Evolutionary conservation across 2,329 filamentous ascomycete species (phyloP), one percentile per base, ranked within the genome.

Genomic region (Davidsoniella neocaledoniae): DNA sequence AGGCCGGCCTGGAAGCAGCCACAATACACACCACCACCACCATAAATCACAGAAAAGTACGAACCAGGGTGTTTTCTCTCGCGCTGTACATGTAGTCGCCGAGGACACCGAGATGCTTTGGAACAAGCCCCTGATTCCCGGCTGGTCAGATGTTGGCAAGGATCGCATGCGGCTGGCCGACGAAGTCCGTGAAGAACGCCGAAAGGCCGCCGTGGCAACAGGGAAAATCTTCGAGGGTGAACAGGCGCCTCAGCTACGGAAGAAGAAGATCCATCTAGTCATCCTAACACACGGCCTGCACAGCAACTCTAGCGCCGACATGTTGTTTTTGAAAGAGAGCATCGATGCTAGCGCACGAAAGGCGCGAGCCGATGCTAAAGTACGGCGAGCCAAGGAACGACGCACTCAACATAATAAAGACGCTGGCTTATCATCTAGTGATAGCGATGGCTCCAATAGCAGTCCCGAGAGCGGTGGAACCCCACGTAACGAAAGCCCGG

Each of bases 281-380:
- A 72, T 98, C 33, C 66, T 98, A 46, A 96, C 91, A 0, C 91
- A 98, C 66, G 91, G 91, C 0, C 65, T 98, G 55, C 91, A 98
- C 63, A 94, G 90, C 64, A 98, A 98, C 62, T 72, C 95, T 10
- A 86, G 91, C 4, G 84, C 87, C 19, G 91, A 98, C 62, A 94
- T 98, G 91, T 70, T 98, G 17, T 98, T 85, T 61, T 67, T 98
- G 62, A 98, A 98, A 61, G 91, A 98, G 65, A 94, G 86, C 63
- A 96, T 98, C 54, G 91, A 98, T 66, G 78, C 79, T 25, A 80
- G 85, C 2, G 82, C 81, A 3, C 81, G 71, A 57, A 79, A 90
- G 60, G 82, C 85, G 25, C 80, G 81, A 57, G 67, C 77, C 46
- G 81, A 85, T 62, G 77, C 79, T 37, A 80, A 73, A 61, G 71